Base-by-base conservation (phyloP, 2,329 filamentous ascomycete genomes). In the Elsinoe fawcettii region DNA sequence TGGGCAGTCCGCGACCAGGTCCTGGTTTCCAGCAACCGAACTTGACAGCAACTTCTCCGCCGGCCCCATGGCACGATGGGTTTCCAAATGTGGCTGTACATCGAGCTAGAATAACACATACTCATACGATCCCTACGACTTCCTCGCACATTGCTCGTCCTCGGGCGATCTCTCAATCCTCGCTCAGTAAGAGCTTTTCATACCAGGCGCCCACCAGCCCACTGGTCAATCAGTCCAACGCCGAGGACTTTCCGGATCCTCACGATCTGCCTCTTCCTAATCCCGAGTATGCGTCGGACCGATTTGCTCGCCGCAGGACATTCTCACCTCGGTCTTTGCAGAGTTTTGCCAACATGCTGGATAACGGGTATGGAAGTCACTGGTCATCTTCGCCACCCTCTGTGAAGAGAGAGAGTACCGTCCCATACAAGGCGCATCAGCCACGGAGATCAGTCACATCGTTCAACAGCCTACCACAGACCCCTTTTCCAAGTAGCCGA, bases 191-290 rank as follows among this genome's bases (percentile, higher is more conserved):
- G 1, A 90, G 83, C 64, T 96, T 96, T 69, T 79, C 87, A 30
- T 87, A 95, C 60, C 87, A 92, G 71, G 83, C 88, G 2, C 92
- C 93, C 0, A 97, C 93, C 1, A 97, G 91, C 65, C 93, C 93
- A 12, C 76, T 99, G 9, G 91, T 95, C 0, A 85, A 96, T 66
- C 90, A 90, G 41, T 84, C 90, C 66, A 95, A 86, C 72, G 93
- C 91, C 63, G 85, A 89, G 5, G 89, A 93, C 63, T 67, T 86
- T 20, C 84, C 58, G 76, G 86, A 49, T 77, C 20, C 49, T 5
- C 30, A 53, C 49, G 82, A 1, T 75, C 80, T 61, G 75, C 57
- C 59, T 60, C 66, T 44, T 66, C 66, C 16, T 36, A 66, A 61
- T 63, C 68, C 18, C 3, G 63, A 70, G 53, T 68, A 64, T 25